These are phyloP conservation scores for Paraglomus occultum DNA, from an alignment of 192 early-diverging fungal species.

Conservation along the genomic window DNA sequence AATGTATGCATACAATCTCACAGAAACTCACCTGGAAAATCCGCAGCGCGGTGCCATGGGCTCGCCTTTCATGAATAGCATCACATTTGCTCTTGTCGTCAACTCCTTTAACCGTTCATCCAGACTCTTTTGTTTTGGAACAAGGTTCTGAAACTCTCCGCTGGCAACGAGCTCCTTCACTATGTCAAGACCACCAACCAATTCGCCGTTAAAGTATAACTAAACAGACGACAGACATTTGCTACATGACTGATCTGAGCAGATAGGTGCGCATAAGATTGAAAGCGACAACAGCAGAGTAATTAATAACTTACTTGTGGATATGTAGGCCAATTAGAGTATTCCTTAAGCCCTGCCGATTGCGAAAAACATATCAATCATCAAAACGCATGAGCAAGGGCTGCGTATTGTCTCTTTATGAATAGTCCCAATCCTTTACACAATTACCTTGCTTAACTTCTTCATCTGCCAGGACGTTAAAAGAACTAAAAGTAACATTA, in stretches of 20 bases:
- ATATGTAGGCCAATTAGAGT: conserved; percentile 90
- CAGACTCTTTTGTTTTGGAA: conserved; percentile 77
- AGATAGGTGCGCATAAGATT: background rate
- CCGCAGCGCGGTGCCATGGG: conserved; percentile 90
- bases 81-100: conserved; percentile 67
- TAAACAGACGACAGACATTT: conserved; percentile 34
- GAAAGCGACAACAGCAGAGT: background rate
- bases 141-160: conserved; percentile 78
- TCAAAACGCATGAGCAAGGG: background rate
- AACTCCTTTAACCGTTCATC: conserved; percentile 71
- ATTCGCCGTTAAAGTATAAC: conserved; percentile 93
- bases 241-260: background rate
- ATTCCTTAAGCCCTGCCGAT: conserved; percentile 38
- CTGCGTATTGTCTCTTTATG: background rate
- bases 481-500: conserved; percentile 78
- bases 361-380: background rate
- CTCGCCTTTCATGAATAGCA: conserved; percentile 98
- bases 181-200: conserved; percentile 93
- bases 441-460: conserved; percentile 91
- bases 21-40: conserved; percentile 64
- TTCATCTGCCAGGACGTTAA: conserved; percentile 89
- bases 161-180: conserved; percentile 82
- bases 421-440: background rate
- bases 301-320: conserved; percentile 61
- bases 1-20: background rate